phyloP scores from a whole-genome alignment of 768 basidiomycete genomes.

The Tylopilus subfusipes region DNA sequence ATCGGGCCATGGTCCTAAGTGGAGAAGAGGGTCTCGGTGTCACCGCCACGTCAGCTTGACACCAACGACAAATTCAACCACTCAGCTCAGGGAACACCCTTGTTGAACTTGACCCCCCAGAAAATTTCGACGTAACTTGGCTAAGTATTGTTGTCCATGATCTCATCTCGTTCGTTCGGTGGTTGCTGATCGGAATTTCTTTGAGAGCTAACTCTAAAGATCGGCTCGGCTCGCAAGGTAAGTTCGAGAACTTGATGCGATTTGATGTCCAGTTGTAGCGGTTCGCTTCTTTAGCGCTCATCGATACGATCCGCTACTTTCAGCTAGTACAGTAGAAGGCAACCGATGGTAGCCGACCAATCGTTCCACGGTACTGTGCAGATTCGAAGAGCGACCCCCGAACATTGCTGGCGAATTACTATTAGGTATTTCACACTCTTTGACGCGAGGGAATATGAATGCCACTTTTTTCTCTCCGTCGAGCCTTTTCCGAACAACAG shows the following conservation, averaged over 20 bases:
- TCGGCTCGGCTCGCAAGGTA: background rate
- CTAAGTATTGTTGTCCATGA: background rate
- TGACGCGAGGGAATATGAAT: background rate
- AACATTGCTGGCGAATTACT: background rate
- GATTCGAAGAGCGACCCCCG: background rate
- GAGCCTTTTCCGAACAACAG: background rate
- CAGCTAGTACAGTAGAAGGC: too few species aligned
- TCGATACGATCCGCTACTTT: too few species aligned
- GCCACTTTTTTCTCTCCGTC: background rate
- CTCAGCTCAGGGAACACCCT: conserved; percentile 2
- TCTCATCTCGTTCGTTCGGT: background rate
- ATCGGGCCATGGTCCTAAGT: background rate
- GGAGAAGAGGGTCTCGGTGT: background rate
- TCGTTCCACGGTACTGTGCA: background rate
- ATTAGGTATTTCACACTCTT: too few species aligned
- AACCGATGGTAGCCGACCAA: background rate
- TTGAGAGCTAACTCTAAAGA: background rate
- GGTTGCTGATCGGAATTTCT: conserved; percentile 3
- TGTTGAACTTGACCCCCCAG: background rate
- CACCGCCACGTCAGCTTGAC: conserved; percentile 9
- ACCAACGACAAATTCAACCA: background rate
- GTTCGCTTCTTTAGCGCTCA: background rate
- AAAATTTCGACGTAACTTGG: background rate
- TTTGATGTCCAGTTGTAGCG: background rate
- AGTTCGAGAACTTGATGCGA: background rate